Percentiles rank a stretch among this genome's conserved stretches.
Evolutionary conservation across 2,329 filamentous ascomycete genomes (phyloP).

Genomic region (Alternaria angustiovoidea): DNA sequence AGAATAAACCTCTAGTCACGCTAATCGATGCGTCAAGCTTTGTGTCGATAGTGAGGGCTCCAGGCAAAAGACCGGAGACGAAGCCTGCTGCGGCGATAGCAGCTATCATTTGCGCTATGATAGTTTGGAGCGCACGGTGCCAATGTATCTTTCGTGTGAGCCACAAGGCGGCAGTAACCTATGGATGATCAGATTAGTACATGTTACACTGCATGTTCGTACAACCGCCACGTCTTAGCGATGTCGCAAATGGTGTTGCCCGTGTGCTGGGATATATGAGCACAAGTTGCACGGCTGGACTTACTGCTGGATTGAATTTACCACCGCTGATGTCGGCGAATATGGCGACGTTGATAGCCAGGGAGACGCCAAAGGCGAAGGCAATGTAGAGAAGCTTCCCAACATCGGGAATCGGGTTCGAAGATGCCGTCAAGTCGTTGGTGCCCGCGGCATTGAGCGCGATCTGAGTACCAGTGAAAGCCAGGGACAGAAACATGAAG

Average conservation of each 20-base stretch:
- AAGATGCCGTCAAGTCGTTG: constrained; percentile 37
- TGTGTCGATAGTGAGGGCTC: constrained; percentile 34
- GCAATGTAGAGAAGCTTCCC: constrained; percentile 48
- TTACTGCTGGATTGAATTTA: constrained; percentile 37
- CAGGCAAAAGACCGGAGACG: constrained; percentile 42
- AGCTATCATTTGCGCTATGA: constrained; percentile 40
- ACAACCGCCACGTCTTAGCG: neutral
- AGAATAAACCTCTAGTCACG: constrained; percentile 35
- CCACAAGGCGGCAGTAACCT: constrained; percentile 38
- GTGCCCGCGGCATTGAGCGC: constrained; percentile 53
- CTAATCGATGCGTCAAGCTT: constrained; percentile 34
- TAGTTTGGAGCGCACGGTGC: constrained; percentile 34
- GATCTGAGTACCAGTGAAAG: constrained; percentile 54
- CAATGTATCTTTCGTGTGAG: constrained; percentile 33
- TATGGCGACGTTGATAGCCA: constrained; percentile 48
- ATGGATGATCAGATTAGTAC: constrained; percentile 6
- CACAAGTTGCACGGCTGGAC: constrained; percentile 18
- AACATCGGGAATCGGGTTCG: constrained; percentile 22
- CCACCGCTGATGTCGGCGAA: constrained; percentile 49
- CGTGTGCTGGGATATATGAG: constrained; percentile 26
- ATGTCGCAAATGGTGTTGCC: constrained; percentile 17
- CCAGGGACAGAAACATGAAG: constrained; percentile 55
- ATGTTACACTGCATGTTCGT: neutral
- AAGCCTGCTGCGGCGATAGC: constrained; percentile 43
- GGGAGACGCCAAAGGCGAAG: constrained; percentile 44